Evolutionary conservation across 805 yeast species (phyloP).

Genomic region (Candida fluviatilis): DNA sequence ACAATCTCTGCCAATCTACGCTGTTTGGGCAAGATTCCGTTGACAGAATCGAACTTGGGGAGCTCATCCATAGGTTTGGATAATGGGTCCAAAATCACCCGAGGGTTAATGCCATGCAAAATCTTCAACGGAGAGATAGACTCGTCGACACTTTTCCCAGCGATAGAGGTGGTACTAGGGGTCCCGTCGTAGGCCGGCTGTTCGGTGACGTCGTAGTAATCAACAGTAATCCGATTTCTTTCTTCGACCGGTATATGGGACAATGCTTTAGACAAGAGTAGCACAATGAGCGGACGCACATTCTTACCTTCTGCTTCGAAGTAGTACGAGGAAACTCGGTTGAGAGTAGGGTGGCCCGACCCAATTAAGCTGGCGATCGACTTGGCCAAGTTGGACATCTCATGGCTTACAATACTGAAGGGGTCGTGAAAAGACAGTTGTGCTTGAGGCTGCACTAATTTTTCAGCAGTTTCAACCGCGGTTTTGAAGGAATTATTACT

Average conservation of each 20-base stretch:
- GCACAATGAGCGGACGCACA: constrained; percentile 85
- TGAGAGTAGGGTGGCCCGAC: constrained; percentile 88
- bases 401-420: constrained; percentile 83
- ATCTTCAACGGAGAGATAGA: constrained; percentile 78
- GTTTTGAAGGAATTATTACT: constrained; percentile 30
- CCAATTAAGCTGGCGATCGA: constrained; percentile 86
- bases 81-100: constrained; percentile 74
- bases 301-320: constrained; percentile 96
- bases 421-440: constrained; percentile 64
- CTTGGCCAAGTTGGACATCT: constrained; percentile 84
- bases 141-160: constrained; percentile 56
- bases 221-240: constrained; percentile 61
- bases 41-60: constrained; percentile 53
- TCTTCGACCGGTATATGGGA: constrained; percentile 66
- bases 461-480: constrained; percentile 71
- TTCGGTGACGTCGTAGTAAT: constrained; percentile 59
- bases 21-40: constrained; percentile 91
- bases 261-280: constrained; percentile 77
- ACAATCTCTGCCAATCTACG: constrained; percentile 94
- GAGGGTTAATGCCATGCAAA: constrained; percentile 88
- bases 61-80: constrained; percentile 73
- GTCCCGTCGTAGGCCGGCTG: constrained; percentile 62
- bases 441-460: constrained; percentile 59
- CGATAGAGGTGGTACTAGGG: constrained; percentile 49
- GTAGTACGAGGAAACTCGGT: constrained; percentile 89